Conservation (phyloP, 768 basidiomycete genomes). For the Pulveroboletus sp. region DNA sequence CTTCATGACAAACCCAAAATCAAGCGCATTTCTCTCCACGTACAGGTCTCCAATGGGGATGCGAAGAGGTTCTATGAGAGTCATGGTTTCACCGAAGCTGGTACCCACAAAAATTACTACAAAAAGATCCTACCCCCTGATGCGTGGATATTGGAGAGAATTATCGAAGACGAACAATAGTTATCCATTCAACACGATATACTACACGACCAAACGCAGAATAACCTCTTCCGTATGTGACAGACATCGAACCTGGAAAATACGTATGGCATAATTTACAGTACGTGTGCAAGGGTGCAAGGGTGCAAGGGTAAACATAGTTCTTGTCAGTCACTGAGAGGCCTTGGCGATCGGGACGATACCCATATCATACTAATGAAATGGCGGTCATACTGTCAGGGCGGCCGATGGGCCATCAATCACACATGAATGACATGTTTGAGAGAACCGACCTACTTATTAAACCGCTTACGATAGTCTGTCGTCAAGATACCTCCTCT, state of each 20-base stretch:
- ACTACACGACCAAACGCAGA: conserved; percentile 19
- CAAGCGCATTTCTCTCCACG: conserved; percentile 74
- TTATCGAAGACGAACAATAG: conserved; percentile 34
- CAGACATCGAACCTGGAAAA: conserved; percentile 8
- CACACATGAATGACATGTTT: conserved; percentile 9
- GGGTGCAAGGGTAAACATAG: conserved; percentile 23
- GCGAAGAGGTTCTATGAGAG: conserved; percentile 82
- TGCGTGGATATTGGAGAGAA: conserved; percentile 83
- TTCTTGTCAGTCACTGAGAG: conserved; percentile 14
- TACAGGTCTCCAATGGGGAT: conserved; percentile 74
- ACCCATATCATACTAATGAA: conserved; percentile 26
- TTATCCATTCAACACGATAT: conserved; percentile 21
- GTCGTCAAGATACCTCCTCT: conserved; percentile 40
- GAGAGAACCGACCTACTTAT: conserved; percentile 14
- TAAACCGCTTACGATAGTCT: conserved; percentile 15
- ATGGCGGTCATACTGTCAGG: conserved; percentile 18
- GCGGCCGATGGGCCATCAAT: conserved; percentile 20
- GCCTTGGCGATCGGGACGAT: conserved; percentile 16
- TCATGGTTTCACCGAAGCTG: conserved; percentile 72
- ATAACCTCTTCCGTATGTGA: conserved; percentile 14
- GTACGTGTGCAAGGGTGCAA: conserved; percentile 27
- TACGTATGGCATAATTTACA: conserved; percentile 29
- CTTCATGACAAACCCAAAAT: conserved; percentile 59
- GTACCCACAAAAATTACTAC: conserved; percentile 74
- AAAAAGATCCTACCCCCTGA: conserved; percentile 82